Percentiles rank a stretch among this genome's conserved stretches.
These are phyloP conservation scores for Fragaria vesca DNA, from an alignment of 306 rosid genomes.

Conservation along the genomic window DNA sequence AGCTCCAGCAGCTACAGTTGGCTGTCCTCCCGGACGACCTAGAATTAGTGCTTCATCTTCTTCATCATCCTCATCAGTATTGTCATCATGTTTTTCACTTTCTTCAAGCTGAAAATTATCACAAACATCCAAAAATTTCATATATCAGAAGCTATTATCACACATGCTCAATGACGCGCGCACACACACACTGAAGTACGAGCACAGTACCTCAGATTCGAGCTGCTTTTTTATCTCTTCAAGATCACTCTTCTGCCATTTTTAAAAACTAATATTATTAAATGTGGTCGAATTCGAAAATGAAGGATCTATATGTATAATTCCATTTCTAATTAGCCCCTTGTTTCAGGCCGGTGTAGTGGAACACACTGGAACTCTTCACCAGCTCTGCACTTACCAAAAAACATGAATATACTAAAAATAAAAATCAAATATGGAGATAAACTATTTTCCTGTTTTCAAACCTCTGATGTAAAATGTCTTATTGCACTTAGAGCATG, in stretches of 20 bases:
- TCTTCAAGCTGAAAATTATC: slow-evolving; percentile 36
- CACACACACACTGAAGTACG: neutral
- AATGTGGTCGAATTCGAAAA: neutral
- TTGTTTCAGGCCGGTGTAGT: neutral
- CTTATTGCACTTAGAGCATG: neutral
- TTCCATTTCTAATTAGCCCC: neutral
- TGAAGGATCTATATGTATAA: neutral
- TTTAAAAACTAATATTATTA: neutral
- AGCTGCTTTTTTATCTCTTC: slow-evolving; percentile 52
- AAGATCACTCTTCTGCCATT: slow-evolving; percentile 46
- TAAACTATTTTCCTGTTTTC: neutral
- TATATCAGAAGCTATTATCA: neutral
- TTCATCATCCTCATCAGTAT: neutral
- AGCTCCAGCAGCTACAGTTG: neutral
- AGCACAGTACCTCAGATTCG: slow-evolving; percentile 50
- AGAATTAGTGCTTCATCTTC: neutral
- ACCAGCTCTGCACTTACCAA: neutral
- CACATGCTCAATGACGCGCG: neutral
- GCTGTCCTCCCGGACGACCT: neutral
- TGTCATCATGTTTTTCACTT: slow-evolving; percentile 15
- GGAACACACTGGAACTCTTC: neutral
- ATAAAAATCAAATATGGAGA: neutral
- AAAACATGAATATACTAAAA: too few relatives aligned
- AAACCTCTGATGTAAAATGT: neutral
- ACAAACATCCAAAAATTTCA: neutral